Percentiles rank a stretch among this genome's conserved stretches.
Evolutionary conservation across 768 basidiomycete genomes (phyloP).

Genomic region (Suillus paluster): DNA sequence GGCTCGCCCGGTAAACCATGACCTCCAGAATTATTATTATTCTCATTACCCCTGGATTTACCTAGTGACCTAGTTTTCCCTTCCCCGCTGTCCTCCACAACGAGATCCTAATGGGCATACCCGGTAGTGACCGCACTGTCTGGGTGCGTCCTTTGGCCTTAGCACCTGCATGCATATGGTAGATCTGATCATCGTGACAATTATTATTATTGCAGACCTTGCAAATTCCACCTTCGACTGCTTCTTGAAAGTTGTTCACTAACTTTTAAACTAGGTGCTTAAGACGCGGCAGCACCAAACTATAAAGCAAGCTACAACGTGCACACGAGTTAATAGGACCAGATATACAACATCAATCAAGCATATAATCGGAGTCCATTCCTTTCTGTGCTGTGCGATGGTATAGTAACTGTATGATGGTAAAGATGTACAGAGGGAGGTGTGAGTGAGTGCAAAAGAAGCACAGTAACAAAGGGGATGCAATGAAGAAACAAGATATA

Average conservation of each 20-base stretch:
- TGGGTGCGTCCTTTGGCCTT: too few species aligned
- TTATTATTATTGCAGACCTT: background rate
- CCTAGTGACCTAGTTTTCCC: background rate
- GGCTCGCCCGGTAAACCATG: background rate
- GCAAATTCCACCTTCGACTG: background rate
- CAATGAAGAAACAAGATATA: slow-evolving; percentile 9
- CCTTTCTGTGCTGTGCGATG: slow-evolving; percentile 10
- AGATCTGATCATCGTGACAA: background rate
- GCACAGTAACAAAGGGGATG: background rate
- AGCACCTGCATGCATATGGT: too few species aligned
- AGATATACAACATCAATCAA: slow-evolving; percentile 8
- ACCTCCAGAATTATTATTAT: background rate
- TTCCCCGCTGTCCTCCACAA: background rate
- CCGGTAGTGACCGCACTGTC: background rate
- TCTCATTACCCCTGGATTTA: background rate
- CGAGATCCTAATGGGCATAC: background rate
- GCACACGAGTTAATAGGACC: background rate
- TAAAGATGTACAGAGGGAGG: slow-evolving; percentile 8
- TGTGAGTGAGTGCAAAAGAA: slow-evolving; percentile 1
- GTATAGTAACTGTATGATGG: slow-evolving; percentile 8
- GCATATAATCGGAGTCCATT: slow-evolving; percentile 3
- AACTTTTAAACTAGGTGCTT: background rate
- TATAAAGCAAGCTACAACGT: background rate
- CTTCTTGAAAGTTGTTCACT: background rate
- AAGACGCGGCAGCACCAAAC: background rate